Percentiles rank a stretch among this genome's conserved stretches.
Evolutionary conservation across 306 rosid genomes (phyloP).

Genomic region (Malus orientalis): DNA sequence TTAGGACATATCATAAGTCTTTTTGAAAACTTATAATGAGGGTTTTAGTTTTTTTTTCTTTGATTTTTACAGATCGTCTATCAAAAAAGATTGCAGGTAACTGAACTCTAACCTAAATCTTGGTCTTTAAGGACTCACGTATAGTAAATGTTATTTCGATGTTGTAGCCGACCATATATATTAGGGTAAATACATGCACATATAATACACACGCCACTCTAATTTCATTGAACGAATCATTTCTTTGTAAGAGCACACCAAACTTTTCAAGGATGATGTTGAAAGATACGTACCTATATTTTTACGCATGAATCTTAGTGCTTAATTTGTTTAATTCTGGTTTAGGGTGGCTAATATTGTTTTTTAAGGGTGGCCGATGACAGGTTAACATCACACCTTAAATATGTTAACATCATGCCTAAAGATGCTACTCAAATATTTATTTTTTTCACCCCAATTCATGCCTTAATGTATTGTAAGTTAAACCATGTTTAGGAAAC

Average conservation of each 20-base stretch:
- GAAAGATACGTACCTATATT: not conserved
- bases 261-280: not conserved
- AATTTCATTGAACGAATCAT: slow-evolving; percentile 7
- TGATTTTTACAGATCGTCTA: fast-evolving
- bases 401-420: not conserved
- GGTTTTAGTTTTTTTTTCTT: no score
- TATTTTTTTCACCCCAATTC: not conserved
- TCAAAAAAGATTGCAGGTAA: no score
- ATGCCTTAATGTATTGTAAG: not conserved
- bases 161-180: not conserved
- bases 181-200: not conserved
- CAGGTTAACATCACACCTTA: slow-evolving; percentile 7
- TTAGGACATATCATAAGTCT: fast-evolving
- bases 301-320: not conserved
- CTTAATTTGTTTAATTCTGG: not conserved
- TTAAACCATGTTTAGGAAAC: not conserved
- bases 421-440: not conserved
- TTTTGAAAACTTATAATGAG: no score
- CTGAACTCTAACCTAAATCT: no score
- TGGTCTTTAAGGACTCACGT: not conserved
- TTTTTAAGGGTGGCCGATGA: slow-evolving; percentile 8
- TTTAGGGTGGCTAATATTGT: slow-evolving; percentile 10
- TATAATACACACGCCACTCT: not conserved
- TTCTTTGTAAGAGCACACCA: not conserved
- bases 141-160: slow-evolving; percentile 9